phyloP scores from a whole-genome alignment of 2,329 filamentous ascomycete genomes.

The Pyrenophora tritici-repentis region DNA sequence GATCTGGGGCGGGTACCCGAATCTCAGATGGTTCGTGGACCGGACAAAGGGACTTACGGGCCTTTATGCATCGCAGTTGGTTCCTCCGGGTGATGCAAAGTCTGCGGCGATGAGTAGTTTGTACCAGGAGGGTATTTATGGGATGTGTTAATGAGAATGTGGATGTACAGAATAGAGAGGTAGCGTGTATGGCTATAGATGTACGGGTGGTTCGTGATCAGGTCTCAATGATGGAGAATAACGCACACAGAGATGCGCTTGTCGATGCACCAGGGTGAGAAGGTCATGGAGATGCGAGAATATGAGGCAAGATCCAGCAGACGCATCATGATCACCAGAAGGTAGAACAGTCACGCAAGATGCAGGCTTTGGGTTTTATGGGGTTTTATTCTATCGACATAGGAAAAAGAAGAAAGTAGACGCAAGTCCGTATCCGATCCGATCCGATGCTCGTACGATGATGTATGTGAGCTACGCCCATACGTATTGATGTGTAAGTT shows the following conservation, averaged over 20 bases:
- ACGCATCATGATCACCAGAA: no score
- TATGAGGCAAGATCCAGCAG: no score
- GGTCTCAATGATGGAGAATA: no score
- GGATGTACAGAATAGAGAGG: background rate
- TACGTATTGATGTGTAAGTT: no score
- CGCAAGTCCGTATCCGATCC: no score
- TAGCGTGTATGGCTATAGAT: background rate
- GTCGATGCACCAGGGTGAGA: no score
- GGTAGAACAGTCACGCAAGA: no score
- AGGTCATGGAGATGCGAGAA: no score
- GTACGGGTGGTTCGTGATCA: no score
- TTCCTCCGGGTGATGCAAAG: conserved; percentile 37
- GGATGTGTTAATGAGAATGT: no score
- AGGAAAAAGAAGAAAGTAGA: background rate
- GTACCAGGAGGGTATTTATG: conserved; percentile 23
- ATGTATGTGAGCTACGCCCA: no score
- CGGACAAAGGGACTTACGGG: conserved; percentile 38
- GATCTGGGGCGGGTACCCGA: conserved; percentile 43
- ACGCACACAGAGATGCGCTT: no score
- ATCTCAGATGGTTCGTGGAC: conserved; percentile 44
- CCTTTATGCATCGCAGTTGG: conserved; percentile 36
- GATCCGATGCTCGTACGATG: background rate
- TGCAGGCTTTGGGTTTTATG: background rate
- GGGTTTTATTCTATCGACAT: background rate
- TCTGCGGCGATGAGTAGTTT: conserved; percentile 15